Evolutionary conservation across 2,329 filamentous ascomycete genomes (phyloP), one percentile per base, ranked within the genome.

Genomic region (Colletotrichum truncatum): DNA sequence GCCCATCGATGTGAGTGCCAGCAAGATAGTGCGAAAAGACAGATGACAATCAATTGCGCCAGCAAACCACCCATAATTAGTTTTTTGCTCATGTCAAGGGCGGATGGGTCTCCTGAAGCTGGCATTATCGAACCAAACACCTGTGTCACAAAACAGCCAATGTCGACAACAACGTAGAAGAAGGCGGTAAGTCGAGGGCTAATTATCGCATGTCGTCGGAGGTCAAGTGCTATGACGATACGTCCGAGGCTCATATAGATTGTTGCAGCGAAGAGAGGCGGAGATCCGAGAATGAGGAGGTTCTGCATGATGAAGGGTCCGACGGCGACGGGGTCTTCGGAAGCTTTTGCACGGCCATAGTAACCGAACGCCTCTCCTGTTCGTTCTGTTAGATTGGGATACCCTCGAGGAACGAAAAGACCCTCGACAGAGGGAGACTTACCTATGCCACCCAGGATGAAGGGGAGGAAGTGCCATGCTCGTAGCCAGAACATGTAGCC

Each of bases 1-100:
- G 63, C 56, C 38, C 30, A 51, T 0, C 39, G 34, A 14, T 66
- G 52, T 1, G 57, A 55, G n/a, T 62, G 52, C 38, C 49, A 53
- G 4, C 51, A 58, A 1, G 56, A 66, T 0, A 66, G 32, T 5
- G 23, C 71, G 65, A 87, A 87, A 39, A 85, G 76, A 9, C 74
- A 74, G 61, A 87, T 87, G 54, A 84, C 80, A 6, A 81, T 30
- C 4, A 87, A 77, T 68, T 87, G 85, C 6, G 86, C 69, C 10
- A 81, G 72, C 2, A 87, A 72, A 3, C 85, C 84, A 3, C 30
- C 66, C 11, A 71, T 58, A 49, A 74, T 73, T 11, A 70, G 65
- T 0, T 51, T 71, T 11, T 65, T 69, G 4, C 67, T 70, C 4
- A 62, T 51, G 6, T 63, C 57, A 1, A 71, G 66, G 12, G 66